Evolutionary conservation across 352 stramenopile species (phyloP).

Genomic region (Pythium insidiosum): DNA sequence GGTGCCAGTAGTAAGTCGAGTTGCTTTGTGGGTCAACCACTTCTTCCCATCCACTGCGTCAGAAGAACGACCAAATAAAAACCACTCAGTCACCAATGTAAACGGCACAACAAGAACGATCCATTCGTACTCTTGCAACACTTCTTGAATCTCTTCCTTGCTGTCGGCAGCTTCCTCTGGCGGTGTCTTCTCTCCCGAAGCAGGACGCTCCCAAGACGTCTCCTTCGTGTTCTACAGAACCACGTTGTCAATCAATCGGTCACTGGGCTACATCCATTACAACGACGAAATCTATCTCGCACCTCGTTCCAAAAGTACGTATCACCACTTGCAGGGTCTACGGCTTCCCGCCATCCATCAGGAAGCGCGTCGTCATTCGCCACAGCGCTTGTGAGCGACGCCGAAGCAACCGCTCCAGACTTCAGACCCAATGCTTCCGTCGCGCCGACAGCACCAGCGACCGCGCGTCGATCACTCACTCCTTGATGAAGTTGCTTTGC

Average conservation of each 20-base stretch:
- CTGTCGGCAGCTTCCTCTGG: no score
- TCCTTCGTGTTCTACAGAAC: constrained; percentile 52
- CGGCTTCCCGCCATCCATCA: constrained; percentile 41
- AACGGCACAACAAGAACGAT: background rate
- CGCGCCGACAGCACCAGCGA: background rate
- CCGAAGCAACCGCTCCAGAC: background rate
- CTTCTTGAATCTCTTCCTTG: constrained; percentile 2
- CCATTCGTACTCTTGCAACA: constrained; percentile 10
- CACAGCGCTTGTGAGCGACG: background rate
- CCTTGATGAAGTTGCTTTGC: constrained; percentile 33
- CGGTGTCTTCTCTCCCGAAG: background rate
- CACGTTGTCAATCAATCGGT: background rate
- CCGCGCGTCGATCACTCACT: constrained; percentile 5
- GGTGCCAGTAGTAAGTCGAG: constrained; percentile 71
- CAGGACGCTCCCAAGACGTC: constrained; percentile 62
- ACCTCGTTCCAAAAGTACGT: constrained; percentile 83
- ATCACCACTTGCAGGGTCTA: constrained; percentile 41
- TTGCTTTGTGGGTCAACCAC: constrained; percentile 44
- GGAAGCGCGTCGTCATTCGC: constrained; percentile 10
- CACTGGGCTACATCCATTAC: background rate
- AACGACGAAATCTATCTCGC: no score
- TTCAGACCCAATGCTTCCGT: background rate
- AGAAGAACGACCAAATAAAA: no score
- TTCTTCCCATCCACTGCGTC: constrained; percentile 49
- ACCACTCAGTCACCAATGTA: background rate